Percentiles rank a stretch among this genome's conserved stretches.
Conservation (phyloP, 495 filamentous ascomycete species). For the Neurospora africana region DNA sequence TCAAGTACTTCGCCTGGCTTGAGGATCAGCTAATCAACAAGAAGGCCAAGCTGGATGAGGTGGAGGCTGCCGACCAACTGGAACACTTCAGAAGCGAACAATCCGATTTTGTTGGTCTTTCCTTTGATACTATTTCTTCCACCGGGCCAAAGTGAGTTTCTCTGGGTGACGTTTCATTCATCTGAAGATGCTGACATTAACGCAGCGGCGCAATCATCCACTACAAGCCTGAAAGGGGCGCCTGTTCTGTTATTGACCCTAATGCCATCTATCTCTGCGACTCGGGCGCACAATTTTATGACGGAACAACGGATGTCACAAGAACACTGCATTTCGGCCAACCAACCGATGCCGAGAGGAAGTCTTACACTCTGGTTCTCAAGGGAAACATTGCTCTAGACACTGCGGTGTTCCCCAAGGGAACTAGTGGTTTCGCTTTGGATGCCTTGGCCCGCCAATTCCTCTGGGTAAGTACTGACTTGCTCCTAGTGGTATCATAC, state of each 20-base stretch:
- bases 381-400: constrained; percentile 95
- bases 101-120: constrained; percentile 78
- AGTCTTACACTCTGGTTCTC: constrained; percentile 88
- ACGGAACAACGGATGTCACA: constrained; percentile 95
- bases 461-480: constrained; percentile 54
- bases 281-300: constrained; percentile 87
- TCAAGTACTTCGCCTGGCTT: constrained; percentile 93
- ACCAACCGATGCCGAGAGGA: constrained; percentile 75
- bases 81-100: constrained; percentile 73
- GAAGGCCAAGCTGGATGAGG: constrained; percentile 70
- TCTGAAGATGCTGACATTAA: constrained; percentile 3
- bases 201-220: constrained; percentile 79
- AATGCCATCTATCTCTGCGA: constrained; percentile 89
- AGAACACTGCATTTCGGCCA: constrained; percentile 85
- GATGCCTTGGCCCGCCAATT: constrained; percentile 84
- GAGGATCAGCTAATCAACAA: constrained; percentile 75
- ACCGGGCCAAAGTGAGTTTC: constrained; percentile 66
- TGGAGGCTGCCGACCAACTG: constrained; percentile 81
- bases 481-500: neutral
- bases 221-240: constrained; percentile 82
- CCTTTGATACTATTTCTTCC: constrained; percentile 93
- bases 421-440: constrained; percentile 84
- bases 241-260: constrained; percentile 77
- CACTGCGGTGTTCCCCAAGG: constrained; percentile 82
- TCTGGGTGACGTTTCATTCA: neutral